Percentiles rank a stretch among this genome's conserved stretches.
Conservation (phyloP, 352 stramenopile genomes). For the Aphanomyces euteiches region DNA sequence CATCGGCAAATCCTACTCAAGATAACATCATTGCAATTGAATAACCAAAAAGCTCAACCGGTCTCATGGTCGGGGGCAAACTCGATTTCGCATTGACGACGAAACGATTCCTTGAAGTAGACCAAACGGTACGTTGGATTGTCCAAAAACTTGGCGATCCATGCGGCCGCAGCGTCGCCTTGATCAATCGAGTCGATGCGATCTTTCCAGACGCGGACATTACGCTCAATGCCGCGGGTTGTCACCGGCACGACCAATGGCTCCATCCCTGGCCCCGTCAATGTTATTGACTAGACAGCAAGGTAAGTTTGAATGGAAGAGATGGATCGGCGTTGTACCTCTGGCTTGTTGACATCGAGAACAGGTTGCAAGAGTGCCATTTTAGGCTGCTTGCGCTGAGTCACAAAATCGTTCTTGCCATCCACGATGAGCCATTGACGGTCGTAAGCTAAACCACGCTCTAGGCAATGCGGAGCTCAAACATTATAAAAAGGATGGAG, state of each 20-base stretch:
- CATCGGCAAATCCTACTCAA: constrained; percentile 61
- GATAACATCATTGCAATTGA: neutral
- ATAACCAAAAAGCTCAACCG: constrained; percentile 30
- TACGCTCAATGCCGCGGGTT: constrained; percentile 33
- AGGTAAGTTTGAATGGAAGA: neutral
- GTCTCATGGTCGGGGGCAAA: constrained; percentile 59
- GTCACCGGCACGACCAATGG: constrained; percentile 58
- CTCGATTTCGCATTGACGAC: constrained; percentile 48
- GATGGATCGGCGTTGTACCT: neutral
- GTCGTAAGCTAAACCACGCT: constrained; percentile 60
- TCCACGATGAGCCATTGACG: constrained; percentile 78
- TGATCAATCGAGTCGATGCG: constrained; percentile 56
- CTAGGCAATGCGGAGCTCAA: constrained; percentile 19
- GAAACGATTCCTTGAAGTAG: constrained; percentile 54
- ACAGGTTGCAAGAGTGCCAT: constrained; percentile 60
- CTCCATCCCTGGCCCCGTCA: constrained; percentile 53
- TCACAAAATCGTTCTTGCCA: constrained; percentile 60
- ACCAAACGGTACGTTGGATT: constrained; percentile 48
- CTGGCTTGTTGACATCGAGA: constrained; percentile 42
- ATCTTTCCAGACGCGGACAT: constrained; percentile 61
- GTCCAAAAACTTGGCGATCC: constrained; percentile 56
- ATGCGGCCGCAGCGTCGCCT: constrained; percentile 51
- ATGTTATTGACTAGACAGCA: constrained; percentile 35
- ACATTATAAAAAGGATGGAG: no score
- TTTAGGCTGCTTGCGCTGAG: constrained; percentile 58